Base-by-base conservation (phyloP, 495 filamentous ascomycete genomes). In the Xylaria castorea region DNA sequence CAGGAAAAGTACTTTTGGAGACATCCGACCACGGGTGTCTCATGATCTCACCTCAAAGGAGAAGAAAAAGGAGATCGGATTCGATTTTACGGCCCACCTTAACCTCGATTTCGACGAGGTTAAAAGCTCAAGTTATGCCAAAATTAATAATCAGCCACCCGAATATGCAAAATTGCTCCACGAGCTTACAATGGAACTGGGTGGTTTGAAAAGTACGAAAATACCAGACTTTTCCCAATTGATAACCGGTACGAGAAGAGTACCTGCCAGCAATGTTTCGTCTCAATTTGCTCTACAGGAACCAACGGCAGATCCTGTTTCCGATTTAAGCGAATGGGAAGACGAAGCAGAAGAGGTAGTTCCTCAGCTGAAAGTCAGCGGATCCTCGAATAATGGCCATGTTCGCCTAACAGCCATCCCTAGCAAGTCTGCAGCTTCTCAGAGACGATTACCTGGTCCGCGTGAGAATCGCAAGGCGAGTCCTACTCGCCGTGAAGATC, bases 21-120 rank as follows among this genome's bases (percentile, higher is more conserved):
- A 78, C 66, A 36, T 75, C 34, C 83, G 79, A 22, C 67, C 69
- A 11, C 74, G 60, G 6, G 27, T 61, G 14, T 22, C 36, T 30
- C 62, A 27, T 8, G 48, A 76, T 60, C 18, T 74, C 14, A 71
- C 73, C 36, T 27, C 63, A 4, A 78, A 77, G 38, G 32, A 66
- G 18, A 71, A 75, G 40, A 67, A 25, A 1, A 81, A 75, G 25
- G 76, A 78, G n/a, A 84, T 73, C 50, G 81, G 80, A 48, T 80
- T 88, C 5, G 82, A 85, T 32, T 88, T 90, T 66, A 82, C 81
- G 12, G 81, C 77, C 2, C 87, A 89, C 68, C 82, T 84, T 61
- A 74, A 75, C 14, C 68, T 86, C 1, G 79, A 77, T 12, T 63
- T 81, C 22, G 16, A 79, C 72, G 34, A 75, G 7, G 25, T 60